A percentile compares a stretch with the other conserved stretches of the same genome.
Evolutionary conservation across 768 basidiomycete genomes (phyloP).

Genomic region (Tricholoma furcatifolium): DNA sequence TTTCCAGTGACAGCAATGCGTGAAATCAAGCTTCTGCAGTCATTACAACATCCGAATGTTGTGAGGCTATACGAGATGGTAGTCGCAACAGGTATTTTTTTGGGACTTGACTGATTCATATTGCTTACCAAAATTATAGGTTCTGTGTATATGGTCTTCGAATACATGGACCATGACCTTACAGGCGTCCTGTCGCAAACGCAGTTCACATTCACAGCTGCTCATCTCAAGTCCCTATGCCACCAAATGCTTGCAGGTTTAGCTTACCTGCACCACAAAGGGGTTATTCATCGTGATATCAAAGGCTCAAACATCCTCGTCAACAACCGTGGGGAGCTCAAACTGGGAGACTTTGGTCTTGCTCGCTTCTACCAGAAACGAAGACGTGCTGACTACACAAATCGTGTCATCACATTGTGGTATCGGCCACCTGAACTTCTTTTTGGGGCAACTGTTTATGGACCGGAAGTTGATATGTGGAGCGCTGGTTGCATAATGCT

Average conservation of each 20-base stretch:
- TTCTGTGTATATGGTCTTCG: constrained; percentile 98
- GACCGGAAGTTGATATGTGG: constrained; percentile 99
- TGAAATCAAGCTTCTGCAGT: constrained; percentile 96
- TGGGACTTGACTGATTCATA: neutral
- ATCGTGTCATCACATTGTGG: constrained; percentile 98
- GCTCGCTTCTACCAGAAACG: constrained; percentile 96
- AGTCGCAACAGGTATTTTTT: constrained; percentile 83
- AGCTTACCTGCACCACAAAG: constrained; percentile 92
- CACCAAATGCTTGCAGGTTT: constrained; percentile 95
- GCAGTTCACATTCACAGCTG: constrained; percentile 79
- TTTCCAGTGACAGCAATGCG: constrained; percentile 99
- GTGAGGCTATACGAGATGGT: constrained; percentile 96
- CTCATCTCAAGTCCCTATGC: constrained; percentile 93
- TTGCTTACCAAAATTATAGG: constrained; percentile 44
- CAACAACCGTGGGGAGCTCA: constrained; percentile 88
- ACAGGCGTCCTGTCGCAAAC: constrained; percentile 93
- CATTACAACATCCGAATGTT: constrained; percentile 85
- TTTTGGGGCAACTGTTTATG: constrained; percentile 94
- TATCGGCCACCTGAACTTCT: constrained; percentile 95
- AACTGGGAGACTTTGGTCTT: constrained; percentile 96
- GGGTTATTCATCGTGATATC: constrained; percentile 97
- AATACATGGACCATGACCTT: constrained; percentile 99
- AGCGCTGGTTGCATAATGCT: constrained; percentile 99
- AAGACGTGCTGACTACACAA: constrained; percentile 92
- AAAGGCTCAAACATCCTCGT: constrained; percentile 98